Conservation (phyloP, 2,329 filamentous ascomycete genomes). For the Elsinoe necatrix region DNA sequence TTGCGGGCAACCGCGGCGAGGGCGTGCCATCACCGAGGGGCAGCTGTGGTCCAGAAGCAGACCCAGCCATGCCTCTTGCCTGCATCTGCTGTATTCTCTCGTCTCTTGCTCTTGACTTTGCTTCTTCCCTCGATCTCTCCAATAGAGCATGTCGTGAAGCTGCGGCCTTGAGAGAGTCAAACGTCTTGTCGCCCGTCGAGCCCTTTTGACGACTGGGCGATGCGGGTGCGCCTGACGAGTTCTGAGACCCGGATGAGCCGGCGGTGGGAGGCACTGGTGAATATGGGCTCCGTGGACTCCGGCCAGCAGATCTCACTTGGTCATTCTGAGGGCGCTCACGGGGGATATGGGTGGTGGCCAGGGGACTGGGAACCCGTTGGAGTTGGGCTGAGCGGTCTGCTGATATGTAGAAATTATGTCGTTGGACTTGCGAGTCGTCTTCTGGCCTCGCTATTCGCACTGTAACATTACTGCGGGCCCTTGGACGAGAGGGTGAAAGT, state of each 20-base stretch:
- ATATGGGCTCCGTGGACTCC: conserved; percentile 12
- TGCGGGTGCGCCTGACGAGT: neutral
- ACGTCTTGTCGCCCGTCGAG: conserved; percentile 18
- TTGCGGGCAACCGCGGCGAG: conserved; percentile 18
- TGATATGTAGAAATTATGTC: conserved; percentile 16
- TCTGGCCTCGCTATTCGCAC: conserved; percentile 7
- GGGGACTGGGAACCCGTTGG: conserved; percentile 11
- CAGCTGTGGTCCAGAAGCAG: conserved; percentile 16
- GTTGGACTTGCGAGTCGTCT: conserved; percentile 2
- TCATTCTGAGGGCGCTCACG: conserved; percentile 2
- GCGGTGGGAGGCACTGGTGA: neutral
- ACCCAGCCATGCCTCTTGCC: conserved; percentile 12
- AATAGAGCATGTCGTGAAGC: conserved; percentile 24
- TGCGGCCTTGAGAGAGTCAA: conserved; percentile 22
- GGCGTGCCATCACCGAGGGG: conserved; percentile 17
- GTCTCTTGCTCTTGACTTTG: conserved; percentile 18
- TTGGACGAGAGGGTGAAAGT: conserved; percentile 12
- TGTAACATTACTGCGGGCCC: conserved; percentile 14
- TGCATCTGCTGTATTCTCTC: conserved; percentile 15
- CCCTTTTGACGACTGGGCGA: conserved; percentile 11
- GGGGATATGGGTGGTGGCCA: conserved; percentile 5
- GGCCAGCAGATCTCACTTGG: conserved; percentile 13
- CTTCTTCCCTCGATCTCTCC: conserved; percentile 21
- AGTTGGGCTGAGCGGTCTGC: neutral
- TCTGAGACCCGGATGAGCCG: neutral